A percentile compares a stretch with the other conserved stretches of the same genome.
phyloP scores from a whole-genome alignment of 495 filamentous ascomycete genomes.

The Penicillium egyptiacum region DNA sequence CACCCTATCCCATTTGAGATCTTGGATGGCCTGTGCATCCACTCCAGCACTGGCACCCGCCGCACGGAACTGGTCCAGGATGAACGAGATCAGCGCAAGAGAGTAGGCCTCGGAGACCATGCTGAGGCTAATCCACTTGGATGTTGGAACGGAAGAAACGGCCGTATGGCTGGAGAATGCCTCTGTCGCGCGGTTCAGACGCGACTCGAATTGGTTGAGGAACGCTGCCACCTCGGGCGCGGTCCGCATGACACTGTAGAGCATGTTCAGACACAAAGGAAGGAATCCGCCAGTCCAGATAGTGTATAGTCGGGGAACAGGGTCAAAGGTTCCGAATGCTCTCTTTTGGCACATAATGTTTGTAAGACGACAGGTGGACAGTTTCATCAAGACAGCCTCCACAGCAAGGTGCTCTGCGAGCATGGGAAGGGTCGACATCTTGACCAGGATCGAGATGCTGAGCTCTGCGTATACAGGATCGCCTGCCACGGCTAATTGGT shows the following conservation, averaged over 20 bases:
- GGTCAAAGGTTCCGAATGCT: conserved; percentile 68
- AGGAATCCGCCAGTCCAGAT: conserved; percentile 90
- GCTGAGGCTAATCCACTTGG: conserved; percentile 61
- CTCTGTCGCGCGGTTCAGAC: conserved; percentile 62
- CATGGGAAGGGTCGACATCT: conserved; percentile 75
- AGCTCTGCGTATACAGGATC: conserved; percentile 96
- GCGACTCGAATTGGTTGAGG: conserved; percentile 77
- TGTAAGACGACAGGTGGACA: conserved; percentile 74
- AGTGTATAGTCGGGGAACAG: conserved; percentile 58
- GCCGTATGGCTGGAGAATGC: conserved; percentile 54
- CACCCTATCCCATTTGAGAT: conserved; percentile 69
- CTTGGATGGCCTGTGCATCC: conserved; percentile 59
- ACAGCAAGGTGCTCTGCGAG: conserved; percentile 88
- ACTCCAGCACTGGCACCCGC: conserved; percentile 58
- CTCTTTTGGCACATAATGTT: conserved; percentile 66
- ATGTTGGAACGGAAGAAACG: conserved; percentile 32
- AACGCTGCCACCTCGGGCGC: conserved; percentile 83
- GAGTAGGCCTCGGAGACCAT: conserved; percentile 74
- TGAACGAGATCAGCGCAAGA: conserved; percentile 67
- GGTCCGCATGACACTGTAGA: conserved; percentile 73
- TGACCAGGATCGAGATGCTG: conserved; percentile 80
- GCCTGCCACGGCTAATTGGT: conserved; percentile 64
- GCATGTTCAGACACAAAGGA: conserved; percentile 85
- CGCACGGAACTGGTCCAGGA: conserved; percentile 61
- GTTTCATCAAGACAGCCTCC: conserved; percentile 73